Conservation (phyloP, 75 land plant genomes). For the Chamaecyparis obtusa region DNA sequence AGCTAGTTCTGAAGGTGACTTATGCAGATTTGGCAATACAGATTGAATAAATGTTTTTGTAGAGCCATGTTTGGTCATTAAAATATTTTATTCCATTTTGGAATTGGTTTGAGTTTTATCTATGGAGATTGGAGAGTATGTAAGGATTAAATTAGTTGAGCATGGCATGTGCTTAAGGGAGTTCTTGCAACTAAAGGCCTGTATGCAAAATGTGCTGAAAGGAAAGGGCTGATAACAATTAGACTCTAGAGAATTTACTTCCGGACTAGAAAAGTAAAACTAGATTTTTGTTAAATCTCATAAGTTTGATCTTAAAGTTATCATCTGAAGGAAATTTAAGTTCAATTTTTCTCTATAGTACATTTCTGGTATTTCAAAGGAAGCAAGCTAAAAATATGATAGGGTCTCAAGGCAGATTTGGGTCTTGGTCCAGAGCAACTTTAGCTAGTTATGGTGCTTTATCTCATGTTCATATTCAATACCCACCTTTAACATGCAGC, state of each 20-base stretch:
- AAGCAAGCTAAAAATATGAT: conserved; percentile 27
- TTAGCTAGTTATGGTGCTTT: conserved; percentile 68
- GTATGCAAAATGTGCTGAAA: conserved; percentile 62
- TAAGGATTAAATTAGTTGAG: too few species aligned
- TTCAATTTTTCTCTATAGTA: not conserved
- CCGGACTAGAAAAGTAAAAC: not conserved
- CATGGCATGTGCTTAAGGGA: conserved; percentile 84
- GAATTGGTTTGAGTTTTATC: too few species aligned
- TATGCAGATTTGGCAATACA: too few species aligned
- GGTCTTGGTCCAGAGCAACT: conserved; percentile 35
- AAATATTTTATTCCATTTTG: too few species aligned
- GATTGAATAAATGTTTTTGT: too few species aligned
- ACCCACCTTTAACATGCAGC: conserved; percentile 83
- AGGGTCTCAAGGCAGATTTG: conserved; percentile 25
- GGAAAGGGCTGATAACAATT: not conserved
- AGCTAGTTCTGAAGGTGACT: too few species aligned
- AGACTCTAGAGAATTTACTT: not conserved
- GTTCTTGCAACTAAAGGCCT: conserved; percentile 67
- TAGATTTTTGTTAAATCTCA: not conserved
- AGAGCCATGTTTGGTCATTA: too few species aligned
- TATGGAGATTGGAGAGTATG: too few species aligned
- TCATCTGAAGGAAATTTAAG: not conserved
- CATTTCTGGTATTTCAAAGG: not conserved
- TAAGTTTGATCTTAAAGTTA: not conserved
- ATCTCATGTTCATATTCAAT: conserved; percentile 88